phyloP scores from a whole-genome alignment of 2,329 filamentous ascomycete species.

The Sarocladium brachiariae region DNA sequence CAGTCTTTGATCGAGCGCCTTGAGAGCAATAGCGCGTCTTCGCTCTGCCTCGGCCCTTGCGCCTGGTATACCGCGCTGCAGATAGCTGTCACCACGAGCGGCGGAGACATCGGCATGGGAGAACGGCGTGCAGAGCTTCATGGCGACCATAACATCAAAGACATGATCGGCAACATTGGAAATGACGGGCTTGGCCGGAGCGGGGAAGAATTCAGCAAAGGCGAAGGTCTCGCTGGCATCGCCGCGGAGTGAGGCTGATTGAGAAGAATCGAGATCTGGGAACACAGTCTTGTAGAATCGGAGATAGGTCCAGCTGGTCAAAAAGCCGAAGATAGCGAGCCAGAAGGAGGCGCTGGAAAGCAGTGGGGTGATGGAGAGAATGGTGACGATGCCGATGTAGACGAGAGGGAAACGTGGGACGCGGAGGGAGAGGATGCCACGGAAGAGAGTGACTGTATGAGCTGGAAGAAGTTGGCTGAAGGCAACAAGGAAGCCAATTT shows the following conservation, averaged over 20 bases:
- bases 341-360: conserved; percentile 68
- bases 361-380: conserved; percentile 51
- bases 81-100: conserved; percentile 55
- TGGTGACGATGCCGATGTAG: conserved; percentile 67
- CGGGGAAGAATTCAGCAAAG: conserved; percentile 93
- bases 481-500: conserved; percentile 89
- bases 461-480: conserved; percentile 97
- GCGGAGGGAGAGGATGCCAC: conserved; percentile 79
- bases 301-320: conserved; percentile 90
- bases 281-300: conserved; percentile 84
- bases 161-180: conserved; percentile 65
- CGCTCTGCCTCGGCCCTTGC: conserved; percentile 89
- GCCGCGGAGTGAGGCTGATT: conserved; percentile 62
- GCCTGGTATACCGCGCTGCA: conserved; percentile 48
- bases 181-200: conserved; percentile 70
- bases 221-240: conserved; percentile 96
- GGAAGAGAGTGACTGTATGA: conserved; percentile 91
- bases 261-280: conserved; percentile 58
- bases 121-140: conserved; percentile 80
- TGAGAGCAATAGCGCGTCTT: conserved; percentile 79
- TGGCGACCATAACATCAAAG: conserved; percentile 66
- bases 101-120: conserved; percentile 72
- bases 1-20: conserved; percentile 84
- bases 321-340: conserved; percentile 72
- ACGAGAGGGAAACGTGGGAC: conserved; percentile 67